Base-by-base conservation (phyloP, 2,329 filamentous ascomycete genomes). In the Colletotrichum aenigma region DNA sequence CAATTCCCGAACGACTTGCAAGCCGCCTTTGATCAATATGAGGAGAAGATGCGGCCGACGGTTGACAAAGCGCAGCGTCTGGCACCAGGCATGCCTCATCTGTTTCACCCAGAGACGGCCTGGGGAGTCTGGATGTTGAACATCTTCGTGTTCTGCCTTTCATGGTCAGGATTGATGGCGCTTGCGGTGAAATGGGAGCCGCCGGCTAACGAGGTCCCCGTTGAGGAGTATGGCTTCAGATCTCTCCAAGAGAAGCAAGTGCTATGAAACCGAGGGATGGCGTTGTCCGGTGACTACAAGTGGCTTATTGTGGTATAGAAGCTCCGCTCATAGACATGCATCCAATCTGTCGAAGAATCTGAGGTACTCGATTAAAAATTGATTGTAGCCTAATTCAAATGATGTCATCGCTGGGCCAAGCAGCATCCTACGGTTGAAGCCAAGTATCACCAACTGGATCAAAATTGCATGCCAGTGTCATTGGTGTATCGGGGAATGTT, bases 1-100 rank as follows among this genome's bases (percentile, higher is more conserved):
- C 76, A 75, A 13, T 76, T 80, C 26, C 76, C 77, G 0, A 34
- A 75, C 13, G 78, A 82, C 55, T 70, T 84, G 13, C 26, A 75
- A 2, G 79, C 79, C 7, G 86, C 82, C 3, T 79, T 87, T 7
- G 77, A 79, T 6, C 77, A 78, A 6, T 90, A 90, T 58, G 86
- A 89, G 73, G 55, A 78, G 34, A 81, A 79, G 9, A 83, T 88
- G 77, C 79, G 82, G 4, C 87, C 86, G 0, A 83, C 85, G 36
- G 84, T 88, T 6, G 80, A 83, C 18, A 77, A 84, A 1, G 81
- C 84, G 3, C 87, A 89, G 71, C 82, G 83, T 58, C 24, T 85
- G 5, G 75, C 80, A 4, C 79, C 81, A 0, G 79, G 81, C 1
- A 66, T 84, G 34, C 79, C 81, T 1, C 76, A 77, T 1, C n/a